phyloP scores from a whole-genome alignment of 2,329 filamentous ascomycete genomes.

The Aspergillus thermomutatus region DNA sequence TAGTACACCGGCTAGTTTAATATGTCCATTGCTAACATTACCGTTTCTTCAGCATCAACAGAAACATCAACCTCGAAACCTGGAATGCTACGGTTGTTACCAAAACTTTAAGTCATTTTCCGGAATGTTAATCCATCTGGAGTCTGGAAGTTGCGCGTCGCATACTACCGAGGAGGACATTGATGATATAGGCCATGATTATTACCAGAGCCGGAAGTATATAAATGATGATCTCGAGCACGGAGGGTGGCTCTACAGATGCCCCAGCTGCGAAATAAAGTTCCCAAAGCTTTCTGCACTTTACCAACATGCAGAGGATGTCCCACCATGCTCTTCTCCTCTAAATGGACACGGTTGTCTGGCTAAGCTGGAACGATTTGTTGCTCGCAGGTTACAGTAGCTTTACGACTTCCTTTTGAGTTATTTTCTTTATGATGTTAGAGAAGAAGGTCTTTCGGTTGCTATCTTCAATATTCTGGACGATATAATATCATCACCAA shows the following conservation, averaged over 20 bases:
- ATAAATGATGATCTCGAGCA: conserved; percentile 1
- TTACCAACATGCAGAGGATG: conserved; percentile 12
- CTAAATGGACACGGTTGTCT: not conserved
- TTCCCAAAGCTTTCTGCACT: conserved; percentile 11
- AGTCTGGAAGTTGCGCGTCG: conserved; percentile 6
- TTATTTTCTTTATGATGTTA: too few relatives aligned
- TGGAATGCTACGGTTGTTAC: conserved; percentile 15
- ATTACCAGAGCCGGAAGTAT: conserved; percentile 8
- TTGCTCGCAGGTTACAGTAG: not conserved
- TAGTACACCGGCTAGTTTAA: conserved; percentile 1
- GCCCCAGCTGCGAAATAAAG: conserved; percentile 1
- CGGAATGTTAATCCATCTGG: conserved; percentile 15
- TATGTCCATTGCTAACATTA: not conserved
- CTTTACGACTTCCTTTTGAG: not conserved
- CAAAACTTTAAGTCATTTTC: conserved; percentile 13
- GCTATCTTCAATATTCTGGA: too few relatives aligned
- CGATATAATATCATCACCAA: too few relatives aligned
- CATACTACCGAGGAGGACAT: conserved; percentile 4
- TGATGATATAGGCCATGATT: conserved; percentile 6
- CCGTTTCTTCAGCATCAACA: conserved; percentile 7
- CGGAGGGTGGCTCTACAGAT: conserved; percentile 6
- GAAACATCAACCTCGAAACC: conserved; percentile 11
- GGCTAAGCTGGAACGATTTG: conserved; percentile 5
- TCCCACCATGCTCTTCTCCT: conserved; percentile 2
- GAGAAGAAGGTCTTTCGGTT: too few relatives aligned